Evolutionary conservation across 805 yeast genomes (phyloP).

Genomic region (Wickerhamomyces hampshirensis): DNA sequence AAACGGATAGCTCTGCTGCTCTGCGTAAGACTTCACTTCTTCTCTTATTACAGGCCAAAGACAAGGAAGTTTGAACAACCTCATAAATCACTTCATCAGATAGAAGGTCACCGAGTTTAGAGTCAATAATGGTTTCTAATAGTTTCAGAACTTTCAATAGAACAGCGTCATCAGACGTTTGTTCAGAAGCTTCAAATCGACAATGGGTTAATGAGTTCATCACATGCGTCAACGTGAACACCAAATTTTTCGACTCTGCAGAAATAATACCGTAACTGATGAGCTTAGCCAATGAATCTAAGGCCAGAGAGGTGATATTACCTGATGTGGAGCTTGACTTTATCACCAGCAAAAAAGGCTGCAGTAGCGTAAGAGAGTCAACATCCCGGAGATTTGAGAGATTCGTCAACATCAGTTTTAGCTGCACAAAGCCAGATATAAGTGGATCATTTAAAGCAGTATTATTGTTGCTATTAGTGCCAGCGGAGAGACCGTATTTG

Average conservation of each 20-base stretch:
- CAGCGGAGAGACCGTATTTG: slow-evolving; percentile 20
- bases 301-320: slow-evolving; percentile 73
- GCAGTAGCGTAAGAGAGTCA: slow-evolving; percentile 69
- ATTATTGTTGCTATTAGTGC: slow-evolving; percentile 10
- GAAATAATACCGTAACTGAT: slow-evolving; percentile 66
- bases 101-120: slow-evolving; percentile 60
- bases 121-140: slow-evolving; percentile 59
- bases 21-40: slow-evolving; percentile 85
- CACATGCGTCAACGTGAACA: slow-evolving; percentile 56
- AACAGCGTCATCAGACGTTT: slow-evolving; percentile 87
- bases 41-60: slow-evolving; percentile 87
- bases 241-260: slow-evolving; percentile 47
- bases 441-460: slow-evolving; percentile 50
- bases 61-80: slow-evolving; percentile 84
- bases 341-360: slow-evolving; percentile 81
- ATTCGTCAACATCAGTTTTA: slow-evolving; percentile 65
- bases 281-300: slow-evolving; percentile 70
- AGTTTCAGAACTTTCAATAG: slow-evolving; percentile 75
- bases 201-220: slow-evolving; percentile 78
- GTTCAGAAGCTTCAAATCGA: slow-evolving; percentile 93
- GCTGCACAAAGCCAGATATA: slow-evolving; percentile 71
- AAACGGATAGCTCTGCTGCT: slow-evolving; percentile 82
- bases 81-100: slow-evolving; percentile 83
- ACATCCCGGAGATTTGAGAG: slow-evolving; percentile 46
- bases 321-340: slow-evolving; percentile 86